These are phyloP conservation scores for Fusarium chuoi DNA, from an alignment of 2,329 filamentous ascomycete species.

Conservation along the genomic window DNA sequence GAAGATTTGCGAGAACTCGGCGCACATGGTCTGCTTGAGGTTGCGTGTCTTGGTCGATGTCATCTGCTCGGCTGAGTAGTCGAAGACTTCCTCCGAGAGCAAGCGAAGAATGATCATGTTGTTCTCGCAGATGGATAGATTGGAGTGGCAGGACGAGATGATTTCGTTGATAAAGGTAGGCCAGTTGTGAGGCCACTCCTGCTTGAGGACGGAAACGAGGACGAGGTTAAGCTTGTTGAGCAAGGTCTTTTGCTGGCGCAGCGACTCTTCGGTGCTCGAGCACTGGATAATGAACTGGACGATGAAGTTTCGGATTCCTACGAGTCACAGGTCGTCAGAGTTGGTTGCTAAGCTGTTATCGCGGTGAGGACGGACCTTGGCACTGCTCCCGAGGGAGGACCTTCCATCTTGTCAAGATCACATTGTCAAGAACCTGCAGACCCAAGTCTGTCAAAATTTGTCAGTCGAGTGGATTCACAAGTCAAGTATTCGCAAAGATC, in stretches of 20 bases:
- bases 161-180: conserved; percentile 99
- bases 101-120: conserved; percentile 98
- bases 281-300: conserved; percentile 98
- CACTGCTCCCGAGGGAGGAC: conserved; percentile 96
- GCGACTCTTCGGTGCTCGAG: conserved; percentile 87
- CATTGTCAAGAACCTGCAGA: conserved; percentile 95
- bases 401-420: conserved; percentile 99
- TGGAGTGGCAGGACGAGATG: conserved; percentile 93
- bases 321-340: conserved; percentile 22
- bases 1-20: conserved; percentile 98
- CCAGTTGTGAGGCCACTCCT: conserved; percentile 99
- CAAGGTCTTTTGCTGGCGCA: conserved; percentile 85
- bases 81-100: conserved; percentile 97
- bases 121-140: conserved; percentile 97
- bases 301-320: conserved; percentile 98
- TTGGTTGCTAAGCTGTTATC: background rate
- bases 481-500: background rate
- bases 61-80: conserved; percentile 99
- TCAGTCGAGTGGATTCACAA: conserved; percentile 39
- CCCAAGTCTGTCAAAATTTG: conserved; percentile 75
- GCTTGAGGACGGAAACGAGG: conserved; percentile 96
- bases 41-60: conserved; percentile 97
- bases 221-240: conserved; percentile 99
- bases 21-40: conserved; percentile 98
- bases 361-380: conserved; percentile 67